Conservation (phyloP, 2,329 filamentous ascomycete genomes). For the Fusarium nygamai region DNA sequence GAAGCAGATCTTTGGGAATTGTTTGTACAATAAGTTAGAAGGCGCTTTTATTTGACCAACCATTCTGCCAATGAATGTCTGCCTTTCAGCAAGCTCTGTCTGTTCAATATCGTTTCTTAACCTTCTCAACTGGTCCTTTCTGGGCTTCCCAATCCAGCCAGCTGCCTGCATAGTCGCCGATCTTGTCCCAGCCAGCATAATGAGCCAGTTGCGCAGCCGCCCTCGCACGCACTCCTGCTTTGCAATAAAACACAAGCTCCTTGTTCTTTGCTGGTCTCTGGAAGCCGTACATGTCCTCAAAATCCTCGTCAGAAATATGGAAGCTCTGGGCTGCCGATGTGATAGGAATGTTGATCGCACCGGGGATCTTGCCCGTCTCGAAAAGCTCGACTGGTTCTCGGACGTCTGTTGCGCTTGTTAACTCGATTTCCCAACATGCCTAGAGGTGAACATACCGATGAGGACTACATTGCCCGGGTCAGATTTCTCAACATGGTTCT, state of each 20-base stretch:
- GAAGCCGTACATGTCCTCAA: constrained; percentile 84
- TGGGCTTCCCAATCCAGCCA: constrained; percentile 85
- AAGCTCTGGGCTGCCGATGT: constrained; percentile 80
- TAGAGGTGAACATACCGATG: constrained; percentile 54
- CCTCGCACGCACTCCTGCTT: constrained; percentile 83
- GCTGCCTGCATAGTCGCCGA: constrained; percentile 78
- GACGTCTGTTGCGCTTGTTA: constrained; percentile 61
- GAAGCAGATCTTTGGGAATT: constrained; percentile 22
- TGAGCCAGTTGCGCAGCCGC: constrained; percentile 81
- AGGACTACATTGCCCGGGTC: constrained; percentile 50
- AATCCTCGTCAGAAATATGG: constrained; percentile 79
- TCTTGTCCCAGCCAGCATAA: constrained; percentile 77
- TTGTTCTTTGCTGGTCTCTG: constrained; percentile 67
- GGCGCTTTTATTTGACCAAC: constrained; percentile 29
- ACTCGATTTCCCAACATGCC: background rate
- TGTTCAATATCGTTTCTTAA: constrained; percentile 11
- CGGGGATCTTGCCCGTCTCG: constrained; percentile 77
- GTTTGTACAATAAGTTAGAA: constrained; percentile 38
- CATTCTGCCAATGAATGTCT: background rate
- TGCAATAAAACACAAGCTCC: constrained; percentile 89
- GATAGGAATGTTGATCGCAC: constrained; percentile 84
- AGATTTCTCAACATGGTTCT: constrained; percentile 48
- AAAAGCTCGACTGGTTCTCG: constrained; percentile 77
- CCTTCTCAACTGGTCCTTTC: constrained; percentile 65
- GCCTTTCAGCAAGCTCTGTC: background rate